Percentiles rank a stretch among this genome's conserved stretches.
phyloP scores from a whole-genome alignment of 2,329 filamentous ascomycete species.

The Botrytis porri region DNA sequence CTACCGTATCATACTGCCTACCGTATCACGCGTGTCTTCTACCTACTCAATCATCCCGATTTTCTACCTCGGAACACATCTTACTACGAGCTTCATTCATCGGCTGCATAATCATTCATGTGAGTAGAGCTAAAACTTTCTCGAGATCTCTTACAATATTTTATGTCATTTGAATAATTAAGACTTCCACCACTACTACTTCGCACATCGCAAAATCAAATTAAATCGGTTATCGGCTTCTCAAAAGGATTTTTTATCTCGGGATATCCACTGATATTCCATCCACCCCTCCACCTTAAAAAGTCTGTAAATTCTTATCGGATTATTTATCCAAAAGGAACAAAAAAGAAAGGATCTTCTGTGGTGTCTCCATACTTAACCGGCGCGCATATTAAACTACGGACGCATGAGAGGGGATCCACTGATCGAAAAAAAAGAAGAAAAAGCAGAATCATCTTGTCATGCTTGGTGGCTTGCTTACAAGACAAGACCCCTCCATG shows the following conservation, averaged over 20 bases:
- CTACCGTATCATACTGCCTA: neutral
- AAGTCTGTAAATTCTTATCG: neutral
- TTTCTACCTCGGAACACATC: neutral
- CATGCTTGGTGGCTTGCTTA: constrained; percentile 17
- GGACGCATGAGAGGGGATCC: constrained; percentile 10
- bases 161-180: neutral
- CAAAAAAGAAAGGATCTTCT: neutral
- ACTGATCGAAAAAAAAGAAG: constrained; percentile 15
- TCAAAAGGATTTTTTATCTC: neutral
- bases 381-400: constrained; percentile 10
- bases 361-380: constrained; percentile 11
- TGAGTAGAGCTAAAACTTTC: neutral
- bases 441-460: neutral
- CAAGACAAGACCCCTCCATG: neutral
- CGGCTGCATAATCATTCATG: neutral
- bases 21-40: no score
- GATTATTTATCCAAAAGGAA: neutral
- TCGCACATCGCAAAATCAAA: neutral
- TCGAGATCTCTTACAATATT: neutral
- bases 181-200: neutral
- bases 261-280: constrained; percentile 5
- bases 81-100: neutral
- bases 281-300: neutral
- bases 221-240: constrained; percentile 13
- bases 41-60: neutral